A percentile compares a stretch with the other conserved stretches of the same genome.
phyloP scores from a whole-genome alignment of 2,329 filamentous ascomycete species.

The Talaromyces sp. region DNA sequence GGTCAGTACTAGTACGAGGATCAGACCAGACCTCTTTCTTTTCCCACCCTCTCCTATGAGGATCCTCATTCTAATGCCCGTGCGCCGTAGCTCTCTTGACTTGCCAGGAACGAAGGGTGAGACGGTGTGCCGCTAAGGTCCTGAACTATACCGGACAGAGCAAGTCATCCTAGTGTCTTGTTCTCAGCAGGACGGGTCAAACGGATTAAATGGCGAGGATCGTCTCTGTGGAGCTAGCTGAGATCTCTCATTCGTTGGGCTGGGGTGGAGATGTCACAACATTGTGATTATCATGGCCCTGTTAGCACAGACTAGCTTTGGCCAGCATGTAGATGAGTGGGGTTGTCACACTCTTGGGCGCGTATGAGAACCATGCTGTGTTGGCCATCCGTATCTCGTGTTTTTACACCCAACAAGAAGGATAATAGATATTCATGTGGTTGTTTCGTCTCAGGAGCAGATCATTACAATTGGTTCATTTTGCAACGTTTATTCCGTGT shows the following conservation, averaged over 20 bases:
- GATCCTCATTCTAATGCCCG: background rate
- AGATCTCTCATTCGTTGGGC: slow-evolving; percentile 24
- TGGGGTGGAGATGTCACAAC: slow-evolving; percentile 29
- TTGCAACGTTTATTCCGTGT: background rate
- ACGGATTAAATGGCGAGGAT: slow-evolving; percentile 12
- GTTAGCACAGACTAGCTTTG: background rate
- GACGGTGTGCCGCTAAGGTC: slow-evolving; percentile 5
- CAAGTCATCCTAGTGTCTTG: slow-evolving; percentile 14
- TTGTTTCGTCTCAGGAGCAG: background rate
- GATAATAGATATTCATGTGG: background rate
- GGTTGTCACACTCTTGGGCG: slow-evolving; percentile 16
- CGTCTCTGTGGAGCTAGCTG: slow-evolving; percentile 11
- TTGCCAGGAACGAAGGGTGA: slow-evolving; percentile 6
- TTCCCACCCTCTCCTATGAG: slow-evolving; percentile 2
- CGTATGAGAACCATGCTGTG: slow-evolving; percentile 17
- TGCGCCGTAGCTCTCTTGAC: slow-evolving; percentile 2
- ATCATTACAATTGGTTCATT: slow-evolving; percentile 5
- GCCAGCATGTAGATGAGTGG: background rate
- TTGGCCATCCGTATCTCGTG: slow-evolving; percentile 5
- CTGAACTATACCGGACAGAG: slow-evolving; percentile 18
- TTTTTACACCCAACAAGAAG: background rate
- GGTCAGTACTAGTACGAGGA: slow-evolving; percentile 14
- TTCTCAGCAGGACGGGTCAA: slow-evolving; percentile 7
- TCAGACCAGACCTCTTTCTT: background rate
- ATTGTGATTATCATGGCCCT: slow-evolving; percentile 18